phyloP scores from a whole-genome alignment of 352 stramenopile species.

The Globisporangium echinulatum region DNA sequence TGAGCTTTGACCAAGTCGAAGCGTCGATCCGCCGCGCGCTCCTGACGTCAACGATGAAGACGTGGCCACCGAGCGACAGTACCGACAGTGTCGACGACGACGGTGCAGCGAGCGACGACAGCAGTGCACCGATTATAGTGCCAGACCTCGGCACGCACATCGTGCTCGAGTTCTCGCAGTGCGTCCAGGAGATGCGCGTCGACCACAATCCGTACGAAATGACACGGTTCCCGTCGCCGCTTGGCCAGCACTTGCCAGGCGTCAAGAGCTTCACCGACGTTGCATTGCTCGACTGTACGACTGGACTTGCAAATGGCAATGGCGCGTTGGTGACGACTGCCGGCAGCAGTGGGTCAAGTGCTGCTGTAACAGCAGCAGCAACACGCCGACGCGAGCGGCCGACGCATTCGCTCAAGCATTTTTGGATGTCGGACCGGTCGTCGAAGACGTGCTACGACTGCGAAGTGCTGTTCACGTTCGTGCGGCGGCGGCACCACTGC shows the following conservation, averaged over 20 bases:
- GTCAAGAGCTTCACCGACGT: slow-evolving; percentile 43
- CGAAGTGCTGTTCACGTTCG: slow-evolving; percentile 80
- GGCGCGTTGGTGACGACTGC: neutral
- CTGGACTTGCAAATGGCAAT: too few species aligned
- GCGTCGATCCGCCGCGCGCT: slow-evolving; percentile 30
- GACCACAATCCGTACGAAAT: slow-evolving; percentile 64
- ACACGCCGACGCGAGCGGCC: slow-evolving; percentile 34
- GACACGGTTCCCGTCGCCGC: slow-evolving; percentile 68
- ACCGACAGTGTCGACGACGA: neutral
- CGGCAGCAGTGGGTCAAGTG: neutral
- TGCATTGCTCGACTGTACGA: slow-evolving; percentile 1
- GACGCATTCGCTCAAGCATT: slow-evolving; percentile 71
- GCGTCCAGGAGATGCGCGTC: slow-evolving; percentile 55
- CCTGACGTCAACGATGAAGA: slow-evolving; percentile 14
- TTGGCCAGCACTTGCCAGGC: slow-evolving; percentile 52
- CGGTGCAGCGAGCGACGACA: neutral
- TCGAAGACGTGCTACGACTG: slow-evolving; percentile 81
- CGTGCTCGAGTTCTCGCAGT: slow-evolving; percentile 56
- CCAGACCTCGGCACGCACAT: slow-evolving; percentile 22
- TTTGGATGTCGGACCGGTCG: slow-evolving; percentile 87
- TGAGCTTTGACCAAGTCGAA: slow-evolving; percentile 47
- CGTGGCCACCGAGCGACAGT: neutral
- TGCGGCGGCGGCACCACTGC: slow-evolving; percentile 72
- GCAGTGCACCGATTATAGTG: slow-evolving; percentile 19
- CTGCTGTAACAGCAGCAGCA: neutral